Base-by-base conservation (phyloP, 23 red algal species). In the Gracilaria gracilis region DNA sequence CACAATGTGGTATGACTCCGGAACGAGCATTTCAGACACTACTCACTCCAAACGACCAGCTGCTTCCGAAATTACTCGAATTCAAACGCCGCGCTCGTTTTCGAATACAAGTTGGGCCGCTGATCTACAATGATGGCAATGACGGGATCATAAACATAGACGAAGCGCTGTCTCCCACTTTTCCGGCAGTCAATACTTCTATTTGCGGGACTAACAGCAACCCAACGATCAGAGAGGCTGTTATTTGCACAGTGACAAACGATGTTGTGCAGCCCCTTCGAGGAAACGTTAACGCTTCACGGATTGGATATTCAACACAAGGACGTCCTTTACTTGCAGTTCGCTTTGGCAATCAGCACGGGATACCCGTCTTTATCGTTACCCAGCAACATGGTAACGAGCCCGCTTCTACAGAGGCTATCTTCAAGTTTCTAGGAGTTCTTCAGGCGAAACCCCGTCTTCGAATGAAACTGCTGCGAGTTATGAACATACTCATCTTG, bases 301-400 rank as follows among this genome's bases (percentile, higher is more conserved):
- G 39, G 21, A 74, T 74, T n/a, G 69, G 69, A 9, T 74, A 74
- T 29, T 74, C 69, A 23, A 74, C 69, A 24, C 69, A 74, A 46
- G 69, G 69, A 8, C 69, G 69, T 24, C 69, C 36, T 3, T 13
- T 74, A 46, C 36, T 74, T 38, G 69, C 69, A 42, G 34, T 74
- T 46, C 69, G 69, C 28, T 24, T 74, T 13, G 69, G 69, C 6
- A 74, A 74, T 17, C 69, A 36, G 34, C 36, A 5, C 1, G 34
- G 59, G 9, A 64, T 32, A 31, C 28, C 59, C 13, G 14, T 64
- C 24, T 31, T 64, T 32, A 31, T 74, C 39, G 69, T 74, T 46
- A 44, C 69, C 44, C 69, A 74, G 39, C 69, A 74, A 74, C 69
- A 40, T 46, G 69, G 69, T 74, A 74, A 46, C 23, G 69, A 74